Evolutionary conservation across 83 land plant genomes (phyloP), one percentile per base, ranked within the genome.

Genomic region (Picea abies): DNA sequence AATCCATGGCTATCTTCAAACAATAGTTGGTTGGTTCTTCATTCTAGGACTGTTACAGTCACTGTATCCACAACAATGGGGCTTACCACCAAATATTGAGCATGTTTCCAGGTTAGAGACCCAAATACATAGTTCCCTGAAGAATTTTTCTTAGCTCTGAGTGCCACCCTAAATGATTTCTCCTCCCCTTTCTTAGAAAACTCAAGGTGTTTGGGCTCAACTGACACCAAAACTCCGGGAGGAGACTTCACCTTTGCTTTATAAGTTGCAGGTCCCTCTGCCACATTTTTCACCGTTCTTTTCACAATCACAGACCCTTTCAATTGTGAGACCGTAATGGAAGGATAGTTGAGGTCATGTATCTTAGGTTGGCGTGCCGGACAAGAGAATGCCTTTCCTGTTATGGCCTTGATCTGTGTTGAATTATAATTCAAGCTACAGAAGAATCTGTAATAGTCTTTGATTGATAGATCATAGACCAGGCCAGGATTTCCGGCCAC

Each of bases 381-480:
- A 61, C 90, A 88, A 19, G 17, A 47, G 9, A 76, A 81, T 16
- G 81, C 58, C n/a, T 82, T 65, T 1, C 44, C 72, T 10, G 82
- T 63, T 23, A 85, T 80, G 23, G 14, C 12, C 8, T 10, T 58
- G 17, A 90, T 25, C 25, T 63, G 67, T 20, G 72, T 81, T 62
- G 84, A 41, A 22, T 81, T 83, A 75, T 87, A 90, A 19, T 83
- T 82, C n/a, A 52, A 17, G 5, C 82, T 73, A 35, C 94, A 92
- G 10, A 92, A 62, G 83, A 92, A 85, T 62, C 63, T 84, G 10
- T 85, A 39, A 81, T 92, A 90, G 23, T 92, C 91, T 8, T 32
- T 60, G 0, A 4, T 60, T 1, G 81, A 47, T 49, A 87, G 63
- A 67, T 90, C 89, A 69, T 87, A 90, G 15, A 90, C 78, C 11